phyloP scores from a whole-genome alignment of 345 rosid species.

The Anacardium occidentale region DNA sequence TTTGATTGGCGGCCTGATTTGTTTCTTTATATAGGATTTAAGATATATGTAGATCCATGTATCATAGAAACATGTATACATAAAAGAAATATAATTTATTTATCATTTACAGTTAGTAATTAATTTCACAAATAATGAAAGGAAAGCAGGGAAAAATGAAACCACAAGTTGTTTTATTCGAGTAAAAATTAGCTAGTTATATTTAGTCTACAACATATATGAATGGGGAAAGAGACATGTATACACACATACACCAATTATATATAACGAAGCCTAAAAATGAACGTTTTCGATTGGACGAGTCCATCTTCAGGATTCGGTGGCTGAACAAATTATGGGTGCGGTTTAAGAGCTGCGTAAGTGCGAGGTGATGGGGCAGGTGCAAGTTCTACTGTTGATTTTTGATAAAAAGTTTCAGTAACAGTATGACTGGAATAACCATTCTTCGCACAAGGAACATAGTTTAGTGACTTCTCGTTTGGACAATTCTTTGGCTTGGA shows the following conservation, averaged over 20 bases:
- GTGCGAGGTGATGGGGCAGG: constrained; percentile 21
- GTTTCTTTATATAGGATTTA: too few species aligned
- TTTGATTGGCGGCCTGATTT: too few species aligned
- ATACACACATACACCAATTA: too few species aligned
- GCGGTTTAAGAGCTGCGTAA: constrained; percentile 28
- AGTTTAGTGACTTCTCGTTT: constrained; percentile 12
- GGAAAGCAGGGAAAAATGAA: neutral
- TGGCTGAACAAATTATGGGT: constrained; percentile 1
- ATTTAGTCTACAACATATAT: neutral
- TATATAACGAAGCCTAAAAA: neutral
- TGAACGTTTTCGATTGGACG: neutral
- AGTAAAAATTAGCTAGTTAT: neutral
- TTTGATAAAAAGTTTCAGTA: neutral
- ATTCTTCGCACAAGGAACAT: constrained; percentile 36
- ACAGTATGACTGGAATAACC: neutral
- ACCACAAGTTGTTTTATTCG: neutral
- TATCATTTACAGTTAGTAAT: too few species aligned
- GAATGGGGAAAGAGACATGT: neutral
- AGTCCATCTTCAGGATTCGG: neutral
- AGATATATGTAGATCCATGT: too few species aligned
- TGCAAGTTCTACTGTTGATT: neutral
- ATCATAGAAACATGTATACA: too few species aligned
- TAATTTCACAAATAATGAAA: too few species aligned
- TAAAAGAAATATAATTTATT: too few species aligned
- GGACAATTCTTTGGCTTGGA: constrained; percentile 18